These are phyloP conservation scores for Alternaria triticina DNA, from an alignment of 2,329 filamentous ascomycete species.

Conservation along the genomic window DNA sequence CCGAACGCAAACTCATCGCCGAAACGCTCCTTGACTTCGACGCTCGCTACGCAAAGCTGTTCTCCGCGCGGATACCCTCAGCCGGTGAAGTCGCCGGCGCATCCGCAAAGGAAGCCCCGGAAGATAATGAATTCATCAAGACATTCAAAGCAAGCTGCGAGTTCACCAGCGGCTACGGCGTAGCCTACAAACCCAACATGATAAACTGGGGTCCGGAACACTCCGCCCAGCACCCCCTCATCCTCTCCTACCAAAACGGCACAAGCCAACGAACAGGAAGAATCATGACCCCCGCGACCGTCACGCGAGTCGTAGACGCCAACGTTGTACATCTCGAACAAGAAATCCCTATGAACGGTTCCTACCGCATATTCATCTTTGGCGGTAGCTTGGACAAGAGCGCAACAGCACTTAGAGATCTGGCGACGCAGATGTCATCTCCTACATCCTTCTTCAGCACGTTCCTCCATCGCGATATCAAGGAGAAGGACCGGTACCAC, in stretches of 20 bases:
- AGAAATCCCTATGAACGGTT: constrained; percentile 85
- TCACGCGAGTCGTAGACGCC: constrained; percentile 85
- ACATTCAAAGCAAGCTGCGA: constrained; percentile 91
- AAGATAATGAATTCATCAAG: constrained; percentile 81
- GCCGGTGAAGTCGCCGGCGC: constrained; percentile 76
- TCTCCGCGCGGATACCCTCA: constrained; percentile 78
- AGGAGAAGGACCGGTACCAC: constrained; percentile 63
- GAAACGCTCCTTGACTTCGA: constrained; percentile 87
- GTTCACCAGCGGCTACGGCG: constrained; percentile 91
- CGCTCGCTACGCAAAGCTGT: constrained; percentile 86
- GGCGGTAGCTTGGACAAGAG: constrained; percentile 68
- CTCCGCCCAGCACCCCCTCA: constrained; percentile 71
- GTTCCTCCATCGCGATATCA: constrained; percentile 68
- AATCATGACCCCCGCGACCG: constrained; percentile 77
- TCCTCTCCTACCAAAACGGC: constrained; percentile 63
- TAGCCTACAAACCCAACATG: constrained; percentile 80
- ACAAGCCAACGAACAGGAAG: constrained; percentile 74
- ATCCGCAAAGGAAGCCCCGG: constrained; percentile 33
- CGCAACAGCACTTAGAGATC: constrained; percentile 72
- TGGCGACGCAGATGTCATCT: constrained; percentile 68
- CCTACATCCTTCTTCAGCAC: constrained; percentile 74
- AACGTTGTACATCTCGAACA: constrained; percentile 92
- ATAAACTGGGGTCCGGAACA: constrained; percentile 84
- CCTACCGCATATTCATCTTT: constrained; percentile 86
- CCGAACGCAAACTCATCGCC: constrained; percentile 82